These are phyloP conservation scores for Excoecaria agallocha DNA, from an alignment of 345 rosid species.

Conservation along the genomic window DNA sequence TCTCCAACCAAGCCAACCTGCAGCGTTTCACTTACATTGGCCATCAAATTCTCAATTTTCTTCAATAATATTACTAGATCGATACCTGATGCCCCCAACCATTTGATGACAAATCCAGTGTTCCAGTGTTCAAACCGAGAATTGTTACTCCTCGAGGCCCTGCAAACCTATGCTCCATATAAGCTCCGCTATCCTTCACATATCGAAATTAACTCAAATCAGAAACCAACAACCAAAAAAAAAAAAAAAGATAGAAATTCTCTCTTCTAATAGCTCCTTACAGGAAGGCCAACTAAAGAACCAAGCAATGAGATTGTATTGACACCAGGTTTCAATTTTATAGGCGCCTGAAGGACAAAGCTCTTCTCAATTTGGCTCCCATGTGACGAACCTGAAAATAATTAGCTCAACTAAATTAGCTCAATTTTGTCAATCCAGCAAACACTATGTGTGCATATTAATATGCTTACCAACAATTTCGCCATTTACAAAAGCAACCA, in stretches of 20 bases:
- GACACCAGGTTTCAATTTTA: constrained; percentile 45
- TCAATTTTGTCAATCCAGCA: background rate
- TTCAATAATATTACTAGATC: background rate
- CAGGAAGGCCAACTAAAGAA: constrained; percentile 64
- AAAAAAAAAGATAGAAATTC: too few relatives aligned
- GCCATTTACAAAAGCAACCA: constrained; percentile 68
- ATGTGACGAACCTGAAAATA: constrained; percentile 54
- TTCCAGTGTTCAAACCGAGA: constrained; percentile 76
- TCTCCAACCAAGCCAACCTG: constrained; percentile 72
- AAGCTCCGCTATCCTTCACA: constrained; percentile 84
- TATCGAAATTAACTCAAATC: background rate
- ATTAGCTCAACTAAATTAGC: background rate
- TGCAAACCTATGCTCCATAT: constrained; percentile 73
- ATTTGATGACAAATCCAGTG: constrained; percentile 53
- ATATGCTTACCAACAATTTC: constrained; percentile 53
- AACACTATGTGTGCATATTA: too few relatives aligned
- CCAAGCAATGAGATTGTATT: constrained; percentile 56
- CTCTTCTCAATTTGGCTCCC: constrained; percentile 89
- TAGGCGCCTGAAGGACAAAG: constrained; percentile 57
- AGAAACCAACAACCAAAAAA: too few relatives aligned
- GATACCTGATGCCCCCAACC: constrained; percentile 78
- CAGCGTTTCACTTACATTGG: background rate
- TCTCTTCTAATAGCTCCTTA: constrained; percentile 29
- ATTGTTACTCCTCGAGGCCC: constrained; percentile 65
- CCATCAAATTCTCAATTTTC: background rate